Evolutionary conservation across 2,329 filamentous ascomycete genomes (phyloP).

Genomic region (Paecilomyces niveus): DNA sequence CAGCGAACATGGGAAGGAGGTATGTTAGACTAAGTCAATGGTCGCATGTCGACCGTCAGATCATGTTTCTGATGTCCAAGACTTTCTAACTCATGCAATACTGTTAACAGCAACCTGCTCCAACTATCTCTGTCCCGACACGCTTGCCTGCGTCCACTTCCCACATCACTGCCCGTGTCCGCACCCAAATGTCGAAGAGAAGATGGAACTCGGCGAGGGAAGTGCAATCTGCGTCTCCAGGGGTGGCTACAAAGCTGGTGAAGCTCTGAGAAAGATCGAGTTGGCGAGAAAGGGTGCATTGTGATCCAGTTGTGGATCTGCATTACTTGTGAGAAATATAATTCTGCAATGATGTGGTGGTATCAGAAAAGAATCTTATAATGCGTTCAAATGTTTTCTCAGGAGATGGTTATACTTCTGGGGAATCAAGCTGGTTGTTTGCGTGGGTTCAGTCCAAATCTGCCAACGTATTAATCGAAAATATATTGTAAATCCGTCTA

Average conservation of each 20-base stretch:
- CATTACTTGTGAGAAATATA: neutral
- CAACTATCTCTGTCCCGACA: slow-evolving; percentile 91
- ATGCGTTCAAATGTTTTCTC: neutral
- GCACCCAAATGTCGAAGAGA: slow-evolving; percentile 69
- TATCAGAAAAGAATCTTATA: neutral
- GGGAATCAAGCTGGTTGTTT: neutral
- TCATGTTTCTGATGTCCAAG: slow-evolving; percentile 7
- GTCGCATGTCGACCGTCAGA: neutral
- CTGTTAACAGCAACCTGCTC: slow-evolving; percentile 64
- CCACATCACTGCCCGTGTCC: slow-evolving; percentile 95
- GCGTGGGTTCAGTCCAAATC: neutral
- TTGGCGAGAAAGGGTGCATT: slow-evolving; percentile 43
- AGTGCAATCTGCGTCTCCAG: slow-evolving; percentile 43
- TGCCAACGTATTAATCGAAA: no score
- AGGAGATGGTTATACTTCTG: neutral
- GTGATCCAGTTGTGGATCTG: slow-evolving; percentile 20
- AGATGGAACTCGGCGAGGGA: slow-evolving; percentile 55
- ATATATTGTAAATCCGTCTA: no score
- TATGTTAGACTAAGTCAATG: slow-evolving; percentile 30
- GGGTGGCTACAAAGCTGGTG: slow-evolving; percentile 41
- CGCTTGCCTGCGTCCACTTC: slow-evolving; percentile 89
- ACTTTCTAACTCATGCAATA: slow-evolving; percentile 12
- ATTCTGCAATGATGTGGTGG: neutral
- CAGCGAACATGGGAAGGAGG: slow-evolving; percentile 61
- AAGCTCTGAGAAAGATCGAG: slow-evolving; percentile 43